These are phyloP conservation scores for Blastocystis sp. DNA, from an alignment of 352 stramenopile genomes.

Conservation along the genomic window DNA sequence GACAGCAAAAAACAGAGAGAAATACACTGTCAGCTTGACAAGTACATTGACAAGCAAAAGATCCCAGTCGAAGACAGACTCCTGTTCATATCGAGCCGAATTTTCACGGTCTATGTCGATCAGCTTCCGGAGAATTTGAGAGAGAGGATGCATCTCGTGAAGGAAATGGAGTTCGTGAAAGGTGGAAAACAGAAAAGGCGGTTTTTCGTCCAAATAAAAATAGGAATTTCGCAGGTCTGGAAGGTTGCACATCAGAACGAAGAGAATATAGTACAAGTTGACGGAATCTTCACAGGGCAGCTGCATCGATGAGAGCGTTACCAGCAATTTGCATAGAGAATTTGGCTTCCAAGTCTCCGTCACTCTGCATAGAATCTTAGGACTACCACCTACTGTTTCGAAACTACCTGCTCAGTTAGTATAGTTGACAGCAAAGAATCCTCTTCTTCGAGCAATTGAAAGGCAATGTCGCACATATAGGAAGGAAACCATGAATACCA, in stretches of 20 bases:
- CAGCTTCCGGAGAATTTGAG: conserved; percentile 27
- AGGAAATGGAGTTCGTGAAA: neutral
- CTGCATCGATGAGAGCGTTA: neutral
- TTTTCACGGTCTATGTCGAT: neutral
- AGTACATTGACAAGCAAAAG: neutral
- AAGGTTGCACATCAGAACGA: neutral
- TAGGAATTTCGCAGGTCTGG: neutral
- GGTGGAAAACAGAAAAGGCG: neutral
- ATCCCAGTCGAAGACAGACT: conserved; percentile 26
- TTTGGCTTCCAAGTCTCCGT: neutral
- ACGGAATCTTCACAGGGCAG: neutral
- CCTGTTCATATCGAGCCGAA: neutral
- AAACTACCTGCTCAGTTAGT: neutral
- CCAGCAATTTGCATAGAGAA: neutral
- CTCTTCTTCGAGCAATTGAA: neutral
- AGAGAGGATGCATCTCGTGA: neutral
- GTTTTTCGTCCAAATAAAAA: neutral
- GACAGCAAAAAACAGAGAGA: neutral
- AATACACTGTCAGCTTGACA: conserved; percentile 4
- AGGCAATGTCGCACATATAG: conserved; percentile 28
- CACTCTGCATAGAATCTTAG: neutral
- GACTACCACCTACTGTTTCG: neutral
- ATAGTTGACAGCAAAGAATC: neutral
- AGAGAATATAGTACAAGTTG: conserved; percentile 36
- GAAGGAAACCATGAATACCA: neutral